Base-by-base conservation (phyloP, 768 basidiomycete genomes). In the Amanita fuliginea region DNA sequence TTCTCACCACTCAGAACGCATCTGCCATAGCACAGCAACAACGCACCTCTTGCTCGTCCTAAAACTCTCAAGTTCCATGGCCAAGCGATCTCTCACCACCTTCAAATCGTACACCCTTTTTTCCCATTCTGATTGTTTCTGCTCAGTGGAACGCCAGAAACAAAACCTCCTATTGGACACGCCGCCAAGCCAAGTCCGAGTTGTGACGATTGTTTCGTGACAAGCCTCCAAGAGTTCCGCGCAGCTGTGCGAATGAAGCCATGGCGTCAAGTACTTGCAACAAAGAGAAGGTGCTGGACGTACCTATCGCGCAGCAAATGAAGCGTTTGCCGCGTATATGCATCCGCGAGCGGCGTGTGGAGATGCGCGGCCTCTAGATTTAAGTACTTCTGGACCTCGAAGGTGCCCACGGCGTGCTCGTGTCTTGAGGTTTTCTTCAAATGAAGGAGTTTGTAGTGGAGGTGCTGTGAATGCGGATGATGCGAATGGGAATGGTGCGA, bases 351-450 rank as follows among this genome's bases (percentile, higher is more conserved):
- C 1, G 77, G 77, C 51, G 82, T 78, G 28, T 64, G 61, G 32
- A 80, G 61, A 34, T 74, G 62, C 26, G 64, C 74, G 22, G 75
- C 72, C 58, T 87, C 84, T 2, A 87, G 65, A 53, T 86, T 76
- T 50, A 86, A 65, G 59, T 86, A 87, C 24, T 76, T 64, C 55
- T 85, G 78, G 2, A 76, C 76, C 64, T 87, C 85, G 52, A 87
- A 87, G 11, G 84, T 77, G 1, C 83, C 86, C 0, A 87, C 86
- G 0, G 74, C 74, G 24, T 71, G 65, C 56, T 86, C 80, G 18
- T 54, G 55, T 54, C 40, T 54, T 49, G 8, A 54, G 49, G 26
- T 56, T 65, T 28, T 61, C 58, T 13, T 60, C 7, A 70, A 51
- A 46, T 70, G 68, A 33, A 72, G 58, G 16, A 74, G 64, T 16